Evolutionary conservation across 768 basidiomycete genomes (phyloP).

Genomic region (Tulasnella sp.): DNA sequence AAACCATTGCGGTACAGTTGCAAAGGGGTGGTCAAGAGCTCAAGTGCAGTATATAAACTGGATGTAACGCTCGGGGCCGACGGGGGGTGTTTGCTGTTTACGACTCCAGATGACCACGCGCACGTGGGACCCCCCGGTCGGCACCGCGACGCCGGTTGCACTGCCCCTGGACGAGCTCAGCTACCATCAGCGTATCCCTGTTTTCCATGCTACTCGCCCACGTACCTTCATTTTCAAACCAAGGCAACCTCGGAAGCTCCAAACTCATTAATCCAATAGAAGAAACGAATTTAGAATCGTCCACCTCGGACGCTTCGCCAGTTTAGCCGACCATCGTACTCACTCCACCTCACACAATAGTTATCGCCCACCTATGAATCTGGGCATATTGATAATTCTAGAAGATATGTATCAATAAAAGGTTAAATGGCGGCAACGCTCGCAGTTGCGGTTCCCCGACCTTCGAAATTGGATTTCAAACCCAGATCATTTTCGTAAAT

Average conservation of each 20-base stretch:
- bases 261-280: no score
- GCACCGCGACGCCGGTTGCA: background rate
- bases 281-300: no score
- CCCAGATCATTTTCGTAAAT: background rate
- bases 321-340: background rate
- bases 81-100: background rate
- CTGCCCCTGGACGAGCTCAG: no score
- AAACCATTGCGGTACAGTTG: background rate
- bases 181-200: no score
- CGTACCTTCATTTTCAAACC: no score
- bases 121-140: background rate
- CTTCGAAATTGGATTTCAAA: background rate
- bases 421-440: background rate
- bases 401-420: background rate
- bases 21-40: background rate
- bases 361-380: no score
- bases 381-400: no score
- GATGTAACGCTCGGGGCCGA: background rate
- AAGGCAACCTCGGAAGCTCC: no score
- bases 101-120: background rate
- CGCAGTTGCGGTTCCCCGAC: no score
- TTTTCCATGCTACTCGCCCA: no score
- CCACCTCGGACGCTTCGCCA: no score
- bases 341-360: no score
- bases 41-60: background rate